These are phyloP conservation scores for Erodium maritimum DNA, from an alignment of 345 rosid genomes.

Conservation along the genomic window DNA sequence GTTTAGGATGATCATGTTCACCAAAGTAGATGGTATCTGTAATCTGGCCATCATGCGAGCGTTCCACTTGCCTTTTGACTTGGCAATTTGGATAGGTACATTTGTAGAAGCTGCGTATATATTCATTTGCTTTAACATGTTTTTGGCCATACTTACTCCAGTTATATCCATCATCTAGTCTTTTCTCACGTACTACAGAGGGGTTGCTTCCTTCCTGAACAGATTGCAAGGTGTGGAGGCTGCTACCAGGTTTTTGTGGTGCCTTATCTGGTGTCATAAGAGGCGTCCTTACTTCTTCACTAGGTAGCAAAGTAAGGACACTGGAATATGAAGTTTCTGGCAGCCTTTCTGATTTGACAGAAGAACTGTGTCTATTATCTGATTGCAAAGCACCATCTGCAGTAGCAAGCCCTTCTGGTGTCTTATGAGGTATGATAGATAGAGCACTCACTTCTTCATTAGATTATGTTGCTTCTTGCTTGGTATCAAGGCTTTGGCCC, in stretches of 20 bases:
- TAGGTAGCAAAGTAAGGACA: conserved; percentile 19
- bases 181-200: conserved; percentile 52
- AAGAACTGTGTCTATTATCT: conserved; percentile 24
- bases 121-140: conserved; percentile 82
- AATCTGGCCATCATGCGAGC: conserved; percentile 52
- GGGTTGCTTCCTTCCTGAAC: conserved; percentile 47
- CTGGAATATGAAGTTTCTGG: conserved; percentile 16
- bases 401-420: conserved; percentile 11
- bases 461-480: conserved; percentile 11
- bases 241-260: conserved; percentile 20
- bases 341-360: conserved; percentile 19
- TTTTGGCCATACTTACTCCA: conserved; percentile 98
- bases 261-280: conserved; percentile 16
- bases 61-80: conserved; percentile 83
- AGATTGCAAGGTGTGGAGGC: conserved; percentile 19
- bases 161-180: conserved; percentile 67
- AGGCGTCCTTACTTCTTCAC: conserved; percentile 38
- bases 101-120: conserved; percentile 78
- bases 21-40: conserved; percentile 59
- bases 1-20: conserved; percentile 70
- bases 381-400: conserved; percentile 13
- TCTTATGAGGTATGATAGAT: conserved; percentile 16
- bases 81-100: conserved; percentile 72
- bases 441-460: conserved; percentile 15
- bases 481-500: conserved; percentile 13